Evolutionary conservation across 1,139 yeast species (phyloP).

Genomic region (Saccharomyces hybrid): DNA sequence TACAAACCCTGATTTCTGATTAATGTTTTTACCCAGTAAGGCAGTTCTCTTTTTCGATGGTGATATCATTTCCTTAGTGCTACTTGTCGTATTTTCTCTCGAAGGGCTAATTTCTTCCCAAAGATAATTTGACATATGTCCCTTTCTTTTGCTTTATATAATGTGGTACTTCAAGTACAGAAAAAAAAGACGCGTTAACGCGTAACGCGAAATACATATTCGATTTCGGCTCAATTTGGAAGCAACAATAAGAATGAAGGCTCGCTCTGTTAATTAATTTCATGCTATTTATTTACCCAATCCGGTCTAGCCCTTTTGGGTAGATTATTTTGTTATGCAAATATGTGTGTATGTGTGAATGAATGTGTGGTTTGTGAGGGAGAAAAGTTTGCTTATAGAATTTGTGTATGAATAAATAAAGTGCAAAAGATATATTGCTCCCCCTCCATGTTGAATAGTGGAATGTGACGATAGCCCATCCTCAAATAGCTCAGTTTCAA

Average conservation of each 20-base stretch:
- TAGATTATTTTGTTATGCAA: background rate
- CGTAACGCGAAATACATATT: background rate
- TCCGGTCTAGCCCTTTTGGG: too few species aligned
- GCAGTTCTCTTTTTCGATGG: background rate
- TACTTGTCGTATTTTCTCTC: background rate
- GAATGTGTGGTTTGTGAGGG: background rate
- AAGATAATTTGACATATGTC: background rate
- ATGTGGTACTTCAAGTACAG: background rate
- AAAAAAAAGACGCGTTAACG: background rate
- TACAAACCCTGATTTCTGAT: background rate
- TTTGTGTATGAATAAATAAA: slow-evolving; percentile 42
- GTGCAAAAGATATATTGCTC: slow-evolving; percentile 77
- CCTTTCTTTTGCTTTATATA: background rate
- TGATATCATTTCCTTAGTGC: background rate
- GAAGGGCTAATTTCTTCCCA: background rate
- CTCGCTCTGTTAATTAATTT: too few species aligned
- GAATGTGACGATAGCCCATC: slow-evolving; percentile 74
- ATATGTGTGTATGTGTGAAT: background rate
- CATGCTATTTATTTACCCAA: too few species aligned
- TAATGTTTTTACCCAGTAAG: background rate
- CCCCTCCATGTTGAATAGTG: slow-evolving; percentile 67
- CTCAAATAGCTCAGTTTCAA: slow-evolving; percentile 50
- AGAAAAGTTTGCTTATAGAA: background rate
- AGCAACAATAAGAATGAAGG: too few species aligned
- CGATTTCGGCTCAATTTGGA: background rate